Percentiles rank a stretch among this genome's conserved stretches.
phyloP scores from a whole-genome alignment of 2,329 filamentous ascomycete species.

The Cladobotryum protrusum region DNA sequence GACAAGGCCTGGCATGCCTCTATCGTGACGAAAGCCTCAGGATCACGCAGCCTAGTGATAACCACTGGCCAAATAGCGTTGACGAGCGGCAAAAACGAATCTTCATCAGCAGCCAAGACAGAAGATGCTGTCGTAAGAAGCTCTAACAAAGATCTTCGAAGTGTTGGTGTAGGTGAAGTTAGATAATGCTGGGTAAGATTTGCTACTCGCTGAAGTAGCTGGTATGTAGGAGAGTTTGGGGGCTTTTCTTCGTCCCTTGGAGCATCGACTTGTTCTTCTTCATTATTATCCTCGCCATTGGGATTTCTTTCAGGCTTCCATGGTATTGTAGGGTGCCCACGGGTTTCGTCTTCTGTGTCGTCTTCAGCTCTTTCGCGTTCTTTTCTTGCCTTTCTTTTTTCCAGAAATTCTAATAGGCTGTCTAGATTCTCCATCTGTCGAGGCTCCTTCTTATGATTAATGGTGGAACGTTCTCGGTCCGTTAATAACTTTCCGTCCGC shows the following conservation, averaged over 20 bases:
- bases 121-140: constrained; percentile 68
- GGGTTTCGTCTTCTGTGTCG: constrained; percentile 21
- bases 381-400: constrained; percentile 43
- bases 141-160: constrained; percentile 72
- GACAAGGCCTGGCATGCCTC: constrained; percentile 64
- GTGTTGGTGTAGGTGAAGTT: constrained; percentile 71
- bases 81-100: constrained; percentile 79
- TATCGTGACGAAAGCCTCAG: constrained; percentile 61
- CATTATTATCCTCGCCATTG: constrained; percentile 28
- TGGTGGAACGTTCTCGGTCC: constrained; percentile 27
- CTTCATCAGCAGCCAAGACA: constrained; percentile 68
- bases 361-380: constrained; percentile 32
- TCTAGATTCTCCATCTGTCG: constrained; percentile 31
- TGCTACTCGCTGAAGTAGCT: constrained; percentile 74
- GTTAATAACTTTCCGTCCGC: constrained; percentile 44
- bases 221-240: constrained; percentile 71
- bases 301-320: constrained; percentile 31
- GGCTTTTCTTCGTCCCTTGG: constrained; percentile 43
- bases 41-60: constrained; percentile 58
- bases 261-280: constrained; percentile 30
- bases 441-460: constrained; percentile 38
- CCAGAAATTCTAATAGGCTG: constrained; percentile 51
- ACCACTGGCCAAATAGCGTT: constrained; percentile 89
- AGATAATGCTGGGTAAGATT: constrained; percentile 85
- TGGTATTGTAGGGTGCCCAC: constrained; percentile 28